Conservation (phyloP, 1,139 yeast species). For the Hansenula sp. region DNA sequence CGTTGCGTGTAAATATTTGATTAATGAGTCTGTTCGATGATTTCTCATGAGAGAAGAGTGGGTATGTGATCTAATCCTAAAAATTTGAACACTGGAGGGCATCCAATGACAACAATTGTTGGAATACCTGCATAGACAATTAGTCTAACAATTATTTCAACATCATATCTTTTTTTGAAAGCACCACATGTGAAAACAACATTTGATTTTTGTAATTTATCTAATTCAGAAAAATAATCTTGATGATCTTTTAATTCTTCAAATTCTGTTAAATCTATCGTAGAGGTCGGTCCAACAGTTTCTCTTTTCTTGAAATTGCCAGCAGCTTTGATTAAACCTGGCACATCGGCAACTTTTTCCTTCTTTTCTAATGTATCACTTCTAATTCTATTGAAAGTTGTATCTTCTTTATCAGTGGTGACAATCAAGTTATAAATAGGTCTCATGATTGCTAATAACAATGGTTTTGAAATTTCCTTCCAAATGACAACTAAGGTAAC, state of each 20-base stretch:
- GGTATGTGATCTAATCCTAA: slow-evolving; percentile 16
- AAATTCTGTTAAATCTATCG: slow-evolving; percentile 19
- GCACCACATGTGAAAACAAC: slow-evolving; percentile 21
- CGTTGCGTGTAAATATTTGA: not conserved
- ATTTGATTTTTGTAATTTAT: slow-evolving; percentile 17
- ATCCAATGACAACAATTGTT: slow-evolving; percentile 42
- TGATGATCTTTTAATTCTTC: slow-evolving; percentile 15
- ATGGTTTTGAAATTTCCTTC: slow-evolving; percentile 65
- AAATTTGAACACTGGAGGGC: slow-evolving; percentile 25
- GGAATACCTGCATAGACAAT: slow-evolving; percentile 76
- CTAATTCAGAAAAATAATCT: slow-evolving; percentile 16
- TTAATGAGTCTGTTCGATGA: no score
- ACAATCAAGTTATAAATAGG: slow-evolving; percentile 41
- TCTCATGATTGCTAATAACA: slow-evolving; percentile 46
- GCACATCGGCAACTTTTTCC: slow-evolving; percentile 35
- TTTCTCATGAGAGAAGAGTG: not conserved
- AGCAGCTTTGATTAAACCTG: slow-evolving; percentile 26
- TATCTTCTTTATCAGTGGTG: slow-evolving; percentile 9
- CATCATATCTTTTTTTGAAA: slow-evolving; percentile 48
- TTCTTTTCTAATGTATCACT: slow-evolving; percentile 25
- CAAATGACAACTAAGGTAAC: slow-evolving; percentile 58
- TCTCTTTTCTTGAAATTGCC: slow-evolving; percentile 12
- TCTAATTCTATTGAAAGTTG: slow-evolving; percentile 20
- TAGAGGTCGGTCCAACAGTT: slow-evolving; percentile 20
- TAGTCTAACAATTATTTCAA: slow-evolving; percentile 69